Conservation (phyloP, 75 land plant species). For the Cupressus sempervirens region DNA sequence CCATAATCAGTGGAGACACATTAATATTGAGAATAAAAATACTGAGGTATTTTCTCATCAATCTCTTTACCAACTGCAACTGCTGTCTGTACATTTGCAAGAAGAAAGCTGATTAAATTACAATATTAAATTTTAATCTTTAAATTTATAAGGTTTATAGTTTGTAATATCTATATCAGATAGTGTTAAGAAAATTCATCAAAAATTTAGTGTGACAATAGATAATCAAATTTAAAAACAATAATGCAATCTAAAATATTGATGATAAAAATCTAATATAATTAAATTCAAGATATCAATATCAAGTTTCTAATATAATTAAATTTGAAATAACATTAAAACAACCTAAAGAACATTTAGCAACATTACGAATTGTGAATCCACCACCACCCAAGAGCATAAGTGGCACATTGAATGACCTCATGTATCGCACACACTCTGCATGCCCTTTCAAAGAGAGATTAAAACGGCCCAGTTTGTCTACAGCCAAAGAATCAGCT, state of each 20-base stretch:
- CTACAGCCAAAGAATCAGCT: conserved; percentile 82
- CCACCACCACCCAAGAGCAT: conserved; percentile 77
- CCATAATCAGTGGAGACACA: conserved; percentile 73
- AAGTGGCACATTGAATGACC: conserved; percentile 79
- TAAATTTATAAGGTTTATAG: too few relatives aligned
- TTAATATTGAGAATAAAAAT: conserved; percentile 66
- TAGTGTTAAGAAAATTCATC: too few relatives aligned
- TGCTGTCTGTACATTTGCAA: conserved; percentile 47
- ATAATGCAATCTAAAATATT: too few relatives aligned
- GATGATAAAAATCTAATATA: too few relatives aligned
- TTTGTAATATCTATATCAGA: too few relatives aligned
- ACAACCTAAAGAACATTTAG: too few relatives aligned
- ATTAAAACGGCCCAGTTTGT: conserved; percentile 76
- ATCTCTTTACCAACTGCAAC: conserved; percentile 78
- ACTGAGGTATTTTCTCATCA: conserved; percentile 67
- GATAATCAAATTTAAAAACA: too few relatives aligned
- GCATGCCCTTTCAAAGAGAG: conserved; percentile 79
- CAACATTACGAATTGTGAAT: conserved; percentile 75
- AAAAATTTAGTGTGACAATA: too few relatives aligned
- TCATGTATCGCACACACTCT: conserved; percentile 66
- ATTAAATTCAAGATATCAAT: too few relatives aligned
- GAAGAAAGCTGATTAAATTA: not conserved
- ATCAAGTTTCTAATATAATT: too few relatives aligned
- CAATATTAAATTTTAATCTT: too few relatives aligned
- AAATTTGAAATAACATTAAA: too few relatives aligned